Conservation (phyloP, 2,329 filamentous ascomycete species). For the Fusarium continuum region DNA sequence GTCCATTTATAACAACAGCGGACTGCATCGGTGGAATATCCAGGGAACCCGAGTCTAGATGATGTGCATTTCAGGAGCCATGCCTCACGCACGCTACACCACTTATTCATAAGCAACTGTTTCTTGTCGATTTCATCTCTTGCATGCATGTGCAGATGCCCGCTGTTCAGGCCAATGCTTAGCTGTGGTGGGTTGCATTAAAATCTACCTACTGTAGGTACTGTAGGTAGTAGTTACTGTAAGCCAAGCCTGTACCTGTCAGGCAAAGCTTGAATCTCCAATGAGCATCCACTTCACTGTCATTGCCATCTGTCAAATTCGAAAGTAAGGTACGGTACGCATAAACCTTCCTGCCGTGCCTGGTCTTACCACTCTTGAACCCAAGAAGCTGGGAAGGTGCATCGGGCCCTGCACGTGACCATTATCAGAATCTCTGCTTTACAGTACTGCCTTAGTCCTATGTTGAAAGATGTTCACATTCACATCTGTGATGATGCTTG, state of each 20-base stretch:
- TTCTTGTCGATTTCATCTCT: not conserved
- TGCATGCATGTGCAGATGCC: not conserved
- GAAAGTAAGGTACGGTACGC: not conserved
- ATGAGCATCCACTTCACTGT: conserved; percentile 5
- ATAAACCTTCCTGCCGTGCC: not conserved
- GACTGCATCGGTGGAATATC: not conserved
- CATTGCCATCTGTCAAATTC: not conserved
- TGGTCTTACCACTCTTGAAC: not conserved
- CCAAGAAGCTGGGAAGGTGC: not conserved
- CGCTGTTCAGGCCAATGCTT: not conserved
- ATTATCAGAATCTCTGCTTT: no score
- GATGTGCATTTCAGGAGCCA: no score
- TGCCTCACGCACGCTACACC: no score
- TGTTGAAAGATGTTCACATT: no score
- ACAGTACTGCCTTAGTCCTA: no score
- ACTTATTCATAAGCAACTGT: no score
- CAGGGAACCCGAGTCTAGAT: not conserved
- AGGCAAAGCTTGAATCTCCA: conserved; percentile 1
- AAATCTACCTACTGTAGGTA: not conserved
- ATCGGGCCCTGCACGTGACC: conserved; percentile 1
- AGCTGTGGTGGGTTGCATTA: conserved; percentile 16
- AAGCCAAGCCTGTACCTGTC: conserved; percentile 5
- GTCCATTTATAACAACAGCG: not conserved
- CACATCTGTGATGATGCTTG: not conserved
- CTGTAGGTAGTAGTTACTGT: no score